phyloP scores from a whole-genome alignment of 139 green algal genomes.

The Cymbomonas tetramitiformis region DNA sequence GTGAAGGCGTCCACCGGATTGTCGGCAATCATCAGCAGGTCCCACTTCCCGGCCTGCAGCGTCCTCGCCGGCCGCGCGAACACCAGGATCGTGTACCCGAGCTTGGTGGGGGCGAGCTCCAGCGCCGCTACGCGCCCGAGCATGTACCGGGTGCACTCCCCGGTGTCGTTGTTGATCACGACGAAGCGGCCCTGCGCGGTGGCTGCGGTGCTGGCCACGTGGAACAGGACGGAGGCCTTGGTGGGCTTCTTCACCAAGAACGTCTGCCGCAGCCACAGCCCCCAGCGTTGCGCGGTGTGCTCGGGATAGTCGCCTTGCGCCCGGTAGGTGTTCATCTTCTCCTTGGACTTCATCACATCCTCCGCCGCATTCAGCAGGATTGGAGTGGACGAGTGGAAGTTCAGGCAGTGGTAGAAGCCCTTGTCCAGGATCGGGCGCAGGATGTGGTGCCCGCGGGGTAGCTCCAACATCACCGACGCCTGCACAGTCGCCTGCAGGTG shows the following conservation, averaged over 20 bases:
- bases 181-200: not conserved
- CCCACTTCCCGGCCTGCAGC: not conserved
- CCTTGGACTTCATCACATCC: no score
- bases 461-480: no score
- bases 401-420: no score
- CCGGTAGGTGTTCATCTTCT: no score
- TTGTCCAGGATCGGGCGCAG: no score
- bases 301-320: conserved; percentile 4
- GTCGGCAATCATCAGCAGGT: not conserved
- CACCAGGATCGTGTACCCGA: conserved; percentile 21
- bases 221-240: not conserved
- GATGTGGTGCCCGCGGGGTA: no score
- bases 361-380: no score
- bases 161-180: conserved; percentile 18
- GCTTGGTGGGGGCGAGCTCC: conserved; percentile 14
- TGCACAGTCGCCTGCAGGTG: no score
- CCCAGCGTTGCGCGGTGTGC: not conserved
- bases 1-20: not conserved
- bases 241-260: conserved; percentile 12
- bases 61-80: not conserved
- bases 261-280: conserved; percentile 7
- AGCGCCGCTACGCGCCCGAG: not conserved
- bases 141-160: not conserved
- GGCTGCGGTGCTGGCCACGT: not conserved
- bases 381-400: no score